A percentile compares a stretch with the other conserved stretches of the same genome.
Evolutionary conservation across 108 stramenopile species (phyloP).

Genomic region (Hondaea fermentalgiana): DNA sequence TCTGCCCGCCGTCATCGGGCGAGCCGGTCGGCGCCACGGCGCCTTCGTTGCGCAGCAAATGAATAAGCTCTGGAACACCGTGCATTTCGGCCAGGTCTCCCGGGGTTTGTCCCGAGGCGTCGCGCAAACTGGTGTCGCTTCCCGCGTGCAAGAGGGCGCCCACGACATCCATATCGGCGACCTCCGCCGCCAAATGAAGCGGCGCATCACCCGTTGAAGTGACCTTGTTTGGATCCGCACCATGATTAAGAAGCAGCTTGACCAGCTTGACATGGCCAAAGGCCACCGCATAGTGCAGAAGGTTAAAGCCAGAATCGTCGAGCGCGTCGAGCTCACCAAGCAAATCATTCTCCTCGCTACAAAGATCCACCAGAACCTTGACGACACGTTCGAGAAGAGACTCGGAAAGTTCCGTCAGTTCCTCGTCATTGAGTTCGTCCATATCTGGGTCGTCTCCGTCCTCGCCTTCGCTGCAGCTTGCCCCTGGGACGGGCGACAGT

Average conservation of each 20-base stretch:
- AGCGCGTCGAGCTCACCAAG: neutral
- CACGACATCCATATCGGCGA: neutral
- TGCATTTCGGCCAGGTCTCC: neutral
- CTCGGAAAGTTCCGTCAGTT: neutral
- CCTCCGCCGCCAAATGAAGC: neutral
- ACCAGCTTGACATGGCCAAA: neutral
- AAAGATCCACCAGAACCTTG: neutral
- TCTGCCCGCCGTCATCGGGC: neutral
- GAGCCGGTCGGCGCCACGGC: too few relatives aligned
- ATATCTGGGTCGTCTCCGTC: neutral
- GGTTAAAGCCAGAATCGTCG: neutral
- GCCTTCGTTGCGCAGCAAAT: neutral
- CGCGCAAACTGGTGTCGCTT: neutral
- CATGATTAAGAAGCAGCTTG: neutral
- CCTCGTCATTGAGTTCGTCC: neutral
- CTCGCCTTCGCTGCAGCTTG: neutral
- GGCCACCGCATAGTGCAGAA: slow-evolving; percentile 9
- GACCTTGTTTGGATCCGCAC: neutral
- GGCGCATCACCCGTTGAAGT: neutral
- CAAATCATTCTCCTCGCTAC: neutral
- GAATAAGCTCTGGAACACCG: neutral
- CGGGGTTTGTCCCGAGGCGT: neutral
- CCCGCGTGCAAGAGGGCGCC: neutral
- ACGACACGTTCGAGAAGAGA: neutral
- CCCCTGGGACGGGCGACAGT: neutral